Conservation (phyloP, 2,329 filamentous ascomycete species). For the Leptodontidium sp. region DNA sequence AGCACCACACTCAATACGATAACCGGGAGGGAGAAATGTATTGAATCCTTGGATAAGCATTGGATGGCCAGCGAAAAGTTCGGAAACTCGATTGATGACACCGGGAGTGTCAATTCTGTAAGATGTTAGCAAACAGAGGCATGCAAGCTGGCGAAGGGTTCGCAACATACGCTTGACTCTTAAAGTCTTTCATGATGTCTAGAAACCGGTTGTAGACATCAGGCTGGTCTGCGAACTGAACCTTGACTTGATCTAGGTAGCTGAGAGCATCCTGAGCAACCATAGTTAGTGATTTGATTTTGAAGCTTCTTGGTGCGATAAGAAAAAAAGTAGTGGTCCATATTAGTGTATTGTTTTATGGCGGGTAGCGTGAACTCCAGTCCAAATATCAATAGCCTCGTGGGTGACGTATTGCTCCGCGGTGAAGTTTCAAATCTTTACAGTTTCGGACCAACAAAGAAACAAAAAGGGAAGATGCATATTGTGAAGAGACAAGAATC, state of each 20-base stretch:
- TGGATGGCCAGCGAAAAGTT: constrained; percentile 93
- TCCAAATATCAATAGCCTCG: neutral
- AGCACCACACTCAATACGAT: constrained; percentile 94
- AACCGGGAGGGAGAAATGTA: constrained; percentile 94
- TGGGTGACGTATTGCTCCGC: neutral
- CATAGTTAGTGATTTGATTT: constrained; percentile 25
- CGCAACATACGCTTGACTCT: constrained; percentile 86
- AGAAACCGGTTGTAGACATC: constrained; percentile 97
- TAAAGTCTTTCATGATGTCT: constrained; percentile 99
- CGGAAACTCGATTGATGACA: constrained; percentile 95
- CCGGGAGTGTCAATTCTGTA: constrained; percentile 91
- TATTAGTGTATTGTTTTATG: neutral
- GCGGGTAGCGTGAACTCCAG: neutral
- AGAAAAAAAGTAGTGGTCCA: neutral
- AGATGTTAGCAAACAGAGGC: constrained; percentile 43
- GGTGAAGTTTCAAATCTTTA: neutral
- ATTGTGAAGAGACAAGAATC: neutral
- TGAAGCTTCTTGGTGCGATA: neutral
- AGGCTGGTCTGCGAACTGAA: constrained; percentile 95
- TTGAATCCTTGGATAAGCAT: constrained; percentile 98
- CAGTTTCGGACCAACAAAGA: neutral
- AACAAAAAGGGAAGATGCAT: neutral
- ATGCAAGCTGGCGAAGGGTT: neutral
- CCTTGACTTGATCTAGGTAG: constrained; percentile 98
- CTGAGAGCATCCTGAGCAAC: constrained; percentile 77